Percentiles rank a stretch among this genome's conserved stretches.
phyloP scores from a whole-genome alignment of 2,329 filamentous ascomycete species.

The Coniochaeta prunicola region DNA sequence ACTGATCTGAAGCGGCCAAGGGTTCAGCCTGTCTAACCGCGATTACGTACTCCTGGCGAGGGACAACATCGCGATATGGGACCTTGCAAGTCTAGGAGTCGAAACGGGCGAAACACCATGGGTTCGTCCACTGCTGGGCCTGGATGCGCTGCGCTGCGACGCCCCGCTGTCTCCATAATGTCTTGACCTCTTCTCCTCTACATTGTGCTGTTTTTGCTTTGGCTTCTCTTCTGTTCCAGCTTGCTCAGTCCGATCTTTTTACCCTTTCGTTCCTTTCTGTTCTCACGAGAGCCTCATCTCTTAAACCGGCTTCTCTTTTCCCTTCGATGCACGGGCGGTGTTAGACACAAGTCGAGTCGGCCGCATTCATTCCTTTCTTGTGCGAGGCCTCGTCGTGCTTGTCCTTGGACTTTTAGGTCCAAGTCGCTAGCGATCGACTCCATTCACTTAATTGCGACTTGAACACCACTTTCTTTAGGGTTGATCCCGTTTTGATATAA shows the following conservation, averaged over 20 bases:
- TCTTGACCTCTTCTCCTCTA: slow-evolving; percentile 2
- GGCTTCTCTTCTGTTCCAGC: slow-evolving; percentile 3
- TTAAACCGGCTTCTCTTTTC: neutral
- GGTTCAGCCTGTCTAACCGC: neutral
- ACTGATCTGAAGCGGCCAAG: neutral
- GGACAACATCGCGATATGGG: neutral
- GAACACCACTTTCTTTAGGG: slow-evolving; percentile 8
- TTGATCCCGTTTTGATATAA: slow-evolving; percentile 15
- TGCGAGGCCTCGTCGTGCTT: neutral
- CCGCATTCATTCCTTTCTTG: slow-evolving; percentile 3
- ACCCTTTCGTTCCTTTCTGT: slow-evolving; percentile 5
- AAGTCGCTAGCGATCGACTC: neutral
- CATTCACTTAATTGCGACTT: neutral
- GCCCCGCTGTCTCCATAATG: neutral
- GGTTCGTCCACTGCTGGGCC: neutral
- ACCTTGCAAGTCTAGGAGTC: neutral
- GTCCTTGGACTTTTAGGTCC: neutral
- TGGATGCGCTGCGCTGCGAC: neutral
- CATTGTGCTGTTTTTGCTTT: slow-evolving; percentile 3
- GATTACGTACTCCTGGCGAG: neutral
- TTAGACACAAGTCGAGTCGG: neutral
- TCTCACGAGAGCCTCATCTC: slow-evolving; percentile 3
- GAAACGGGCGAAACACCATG: slow-evolving; percentile 1
- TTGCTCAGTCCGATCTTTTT: neutral
- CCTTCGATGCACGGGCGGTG: neutral